Conservation (phyloP, 108 stramenopile species). For the Cyclotella distinguenda region DNA sequence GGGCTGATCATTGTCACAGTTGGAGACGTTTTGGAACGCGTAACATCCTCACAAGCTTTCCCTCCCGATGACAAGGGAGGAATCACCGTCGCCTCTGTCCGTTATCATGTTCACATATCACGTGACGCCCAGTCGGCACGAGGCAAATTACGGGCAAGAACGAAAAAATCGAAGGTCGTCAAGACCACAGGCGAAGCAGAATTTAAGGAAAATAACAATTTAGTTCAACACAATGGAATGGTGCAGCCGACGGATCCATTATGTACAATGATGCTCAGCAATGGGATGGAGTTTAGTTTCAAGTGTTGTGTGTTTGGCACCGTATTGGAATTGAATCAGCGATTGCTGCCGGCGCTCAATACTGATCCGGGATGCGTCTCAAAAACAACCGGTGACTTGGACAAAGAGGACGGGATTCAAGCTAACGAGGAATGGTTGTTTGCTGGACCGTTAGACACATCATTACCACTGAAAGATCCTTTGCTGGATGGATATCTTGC, state of each 20-base stretch:
- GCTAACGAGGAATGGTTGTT: too few relatives aligned
- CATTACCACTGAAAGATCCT: slow-evolving; percentile 54
- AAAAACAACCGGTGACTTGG: too few relatives aligned
- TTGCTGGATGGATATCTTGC: slow-evolving; percentile 77
- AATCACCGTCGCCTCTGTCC: slow-evolving; percentile 10
- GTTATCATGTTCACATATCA: slow-evolving; percentile 25
- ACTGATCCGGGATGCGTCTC: too few relatives aligned
- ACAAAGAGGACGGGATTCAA: neutral
- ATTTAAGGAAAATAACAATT: neutral
- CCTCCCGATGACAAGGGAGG: neutral
- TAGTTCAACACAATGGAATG: slow-evolving; percentile 26
- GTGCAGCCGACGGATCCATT: slow-evolving; percentile 39
- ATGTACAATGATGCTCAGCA: slow-evolving; percentile 18
- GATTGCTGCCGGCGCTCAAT: neutral
- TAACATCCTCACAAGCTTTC: neutral
- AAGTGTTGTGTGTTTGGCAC: slow-evolving; percentile 71
- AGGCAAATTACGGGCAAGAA: slow-evolving; percentile 35
- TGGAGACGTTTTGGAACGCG: slow-evolving; percentile 26
- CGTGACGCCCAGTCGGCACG: slow-evolving; percentile 46
- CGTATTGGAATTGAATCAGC: slow-evolving; percentile 65
- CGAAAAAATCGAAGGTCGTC: neutral
- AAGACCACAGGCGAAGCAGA: neutral
- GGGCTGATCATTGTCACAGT: slow-evolving; percentile 76
- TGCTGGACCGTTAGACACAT: neutral
- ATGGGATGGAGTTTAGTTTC: slow-evolving; percentile 40